A percentile compares a stretch with the other conserved stretches of the same genome.
These are phyloP conservation scores for Teratosphaeria pseudoeucalypti DNA, from an alignment of 2,329 filamentous ascomycete species.

Conservation along the genomic window DNA sequence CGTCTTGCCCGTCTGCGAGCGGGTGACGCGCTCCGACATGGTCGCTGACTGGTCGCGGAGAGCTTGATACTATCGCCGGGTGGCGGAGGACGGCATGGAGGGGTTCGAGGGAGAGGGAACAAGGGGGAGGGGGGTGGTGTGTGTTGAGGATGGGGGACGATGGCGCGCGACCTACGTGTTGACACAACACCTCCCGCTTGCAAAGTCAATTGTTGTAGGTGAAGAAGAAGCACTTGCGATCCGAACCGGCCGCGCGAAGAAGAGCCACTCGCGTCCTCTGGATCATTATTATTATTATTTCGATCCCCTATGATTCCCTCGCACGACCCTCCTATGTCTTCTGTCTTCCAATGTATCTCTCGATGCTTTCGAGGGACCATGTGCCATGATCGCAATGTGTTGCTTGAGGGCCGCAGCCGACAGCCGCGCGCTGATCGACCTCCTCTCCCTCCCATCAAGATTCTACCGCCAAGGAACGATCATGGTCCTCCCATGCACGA, in stretches of 20 bases:
- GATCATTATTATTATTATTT: background rate
- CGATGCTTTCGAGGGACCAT: background rate
- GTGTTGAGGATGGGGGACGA: background rate
- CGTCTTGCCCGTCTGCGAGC: conserved; percentile 39
- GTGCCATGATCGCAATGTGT: background rate
- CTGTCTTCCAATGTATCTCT: background rate
- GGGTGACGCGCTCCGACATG: conserved; percentile 26
- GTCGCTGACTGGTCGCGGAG: background rate
- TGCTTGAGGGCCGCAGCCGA: background rate
- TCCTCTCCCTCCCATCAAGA: background rate
- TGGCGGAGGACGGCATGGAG: background rate
- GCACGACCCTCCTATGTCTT: background rate
- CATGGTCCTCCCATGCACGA: background rate
- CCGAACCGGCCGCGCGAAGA: background rate
- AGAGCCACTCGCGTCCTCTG: background rate
- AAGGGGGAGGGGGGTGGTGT: background rate
- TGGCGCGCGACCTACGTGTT: background rate
- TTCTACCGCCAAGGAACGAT: background rate
- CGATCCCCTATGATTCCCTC: background rate
- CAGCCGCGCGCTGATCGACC: background rate
- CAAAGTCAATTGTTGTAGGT: background rate
- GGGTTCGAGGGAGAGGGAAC: background rate
- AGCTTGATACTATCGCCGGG: background rate
- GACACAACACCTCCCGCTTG: background rate
- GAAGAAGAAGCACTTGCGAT: background rate